phyloP scores from a whole-genome alignment of 306 rosid species.

The Medicago truncatula region MtrunA17r5.0-ANR NC_053043.1:42705501-42706000 shows the following conservation, averaged over 20 bases:
- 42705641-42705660: not conserved
- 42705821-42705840: constrained; percentile 10
- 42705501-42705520: not conserved
- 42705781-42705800: not conserved
- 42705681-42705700: not conserved
- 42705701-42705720: not conserved
- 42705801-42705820: not conserved
- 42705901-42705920: no score
- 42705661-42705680: not conserved
- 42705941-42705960: no score
- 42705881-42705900: not conserved
- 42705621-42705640: constrained; percentile 14
- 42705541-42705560: not conserved
- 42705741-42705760: not conserved
- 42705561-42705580: constrained; percentile 12
- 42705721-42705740: not conserved
- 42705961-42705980: not conserved
- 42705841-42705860: constrained; percentile 23
- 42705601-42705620: constrained; percentile 18
- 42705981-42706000: constrained; percentile 7
- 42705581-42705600: constrained; percentile 8
- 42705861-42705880: constrained; percentile 11
- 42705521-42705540: not conserved
- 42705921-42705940: no score
- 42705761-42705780: not conserved